phyloP scores from a whole-genome alignment of 2,329 filamentous ascomycete genomes.

The Didymella pinodella region DNA sequence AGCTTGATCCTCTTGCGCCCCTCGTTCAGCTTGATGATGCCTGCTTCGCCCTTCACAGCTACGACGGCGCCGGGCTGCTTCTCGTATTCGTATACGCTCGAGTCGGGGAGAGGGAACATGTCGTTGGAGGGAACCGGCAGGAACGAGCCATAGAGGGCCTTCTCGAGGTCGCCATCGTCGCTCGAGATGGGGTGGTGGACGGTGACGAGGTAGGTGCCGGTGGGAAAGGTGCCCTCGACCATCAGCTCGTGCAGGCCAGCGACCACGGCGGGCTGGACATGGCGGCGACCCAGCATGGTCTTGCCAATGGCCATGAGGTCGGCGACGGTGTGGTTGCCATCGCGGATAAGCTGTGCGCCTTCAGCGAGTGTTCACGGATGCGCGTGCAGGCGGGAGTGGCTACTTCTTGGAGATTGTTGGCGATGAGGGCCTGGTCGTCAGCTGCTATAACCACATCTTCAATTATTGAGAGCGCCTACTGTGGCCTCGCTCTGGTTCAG shows the following conservation, averaged over 20 bases:
- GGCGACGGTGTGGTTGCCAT: constrained; percentile 90
- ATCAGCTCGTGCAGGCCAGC: constrained; percentile 83
- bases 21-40: constrained; percentile 73
- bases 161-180: constrained; percentile 85
- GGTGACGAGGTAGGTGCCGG: constrained; percentile 91
- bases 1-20: constrained; percentile 76
- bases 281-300: constrained; percentile 90
- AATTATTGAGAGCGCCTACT: constrained; percentile 56
- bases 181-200: constrained; percentile 88
- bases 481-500: constrained; percentile 90
- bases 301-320: constrained; percentile 92
- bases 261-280: constrained; percentile 85
- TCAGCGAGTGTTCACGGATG: constrained; percentile 31
- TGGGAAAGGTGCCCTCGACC: constrained; percentile 92
- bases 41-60: constrained; percentile 70
- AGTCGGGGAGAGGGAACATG: constrained; percentile 71
- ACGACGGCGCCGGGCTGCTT: constrained; percentile 83
- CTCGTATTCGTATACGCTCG: constrained; percentile 70
- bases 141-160: constrained; percentile 90
- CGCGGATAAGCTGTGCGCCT: constrained; percentile 76
- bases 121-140: constrained; percentile 76
- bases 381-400: constrained; percentile 24
- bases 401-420: constrained; percentile 88
- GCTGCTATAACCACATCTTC: neutral
- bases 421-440: constrained; percentile 72